These are phyloP conservation scores for Epichloe brachyelytri DNA, from an alignment of 2,329 filamentous ascomycete species.

Conservation along the genomic window DNA sequence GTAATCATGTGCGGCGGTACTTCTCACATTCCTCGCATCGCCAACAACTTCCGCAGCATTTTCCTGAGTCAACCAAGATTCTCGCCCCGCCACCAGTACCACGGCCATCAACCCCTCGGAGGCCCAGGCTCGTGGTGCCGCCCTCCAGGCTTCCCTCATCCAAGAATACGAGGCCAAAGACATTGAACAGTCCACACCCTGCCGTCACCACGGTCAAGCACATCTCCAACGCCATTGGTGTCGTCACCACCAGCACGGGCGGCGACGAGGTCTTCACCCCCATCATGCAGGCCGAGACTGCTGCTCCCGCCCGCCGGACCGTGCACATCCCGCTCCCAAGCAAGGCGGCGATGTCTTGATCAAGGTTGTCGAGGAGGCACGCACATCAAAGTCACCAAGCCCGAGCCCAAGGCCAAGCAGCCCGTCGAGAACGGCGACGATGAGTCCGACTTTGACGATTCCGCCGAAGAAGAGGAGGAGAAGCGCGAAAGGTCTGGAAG, in stretches of 20 bases:
- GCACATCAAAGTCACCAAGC: slow-evolving; percentile 87
- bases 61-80: slow-evolving; percentile 70
- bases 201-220: slow-evolving; percentile 91
- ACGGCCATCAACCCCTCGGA: slow-evolving; percentile 88
- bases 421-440: slow-evolving; percentile 48
- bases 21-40: slow-evolving; percentile 87
- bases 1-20: slow-evolving; percentile 87
- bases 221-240: slow-evolving; percentile 76
- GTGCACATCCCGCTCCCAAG: slow-evolving; percentile 65
- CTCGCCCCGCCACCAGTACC: slow-evolving; percentile 65
- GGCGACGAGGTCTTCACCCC: slow-evolving; percentile 62
- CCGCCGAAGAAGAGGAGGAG: slow-evolving; percentile 71
- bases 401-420: slow-evolving; percentile 66
- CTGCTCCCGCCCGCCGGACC: slow-evolving; percentile 76
- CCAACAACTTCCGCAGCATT: slow-evolving; percentile 61
- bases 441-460: slow-evolving; percentile 44
- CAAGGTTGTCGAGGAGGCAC: slow-evolving; percentile 74
- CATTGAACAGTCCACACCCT: slow-evolving; percentile 91
- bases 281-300: slow-evolving; percentile 74
- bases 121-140: slow-evolving; percentile 75
- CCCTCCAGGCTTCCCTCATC: slow-evolving; percentile 88
- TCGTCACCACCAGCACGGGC: slow-evolving; percentile 51
- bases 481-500: slow-evolving; percentile 88
- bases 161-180: slow-evolving; percentile 89
- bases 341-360: slow-evolving; percentile 79